Conservation (phyloP, 1,284 basidiomycete genomes). For the Tetrapyrgos nigripes region DNA sequence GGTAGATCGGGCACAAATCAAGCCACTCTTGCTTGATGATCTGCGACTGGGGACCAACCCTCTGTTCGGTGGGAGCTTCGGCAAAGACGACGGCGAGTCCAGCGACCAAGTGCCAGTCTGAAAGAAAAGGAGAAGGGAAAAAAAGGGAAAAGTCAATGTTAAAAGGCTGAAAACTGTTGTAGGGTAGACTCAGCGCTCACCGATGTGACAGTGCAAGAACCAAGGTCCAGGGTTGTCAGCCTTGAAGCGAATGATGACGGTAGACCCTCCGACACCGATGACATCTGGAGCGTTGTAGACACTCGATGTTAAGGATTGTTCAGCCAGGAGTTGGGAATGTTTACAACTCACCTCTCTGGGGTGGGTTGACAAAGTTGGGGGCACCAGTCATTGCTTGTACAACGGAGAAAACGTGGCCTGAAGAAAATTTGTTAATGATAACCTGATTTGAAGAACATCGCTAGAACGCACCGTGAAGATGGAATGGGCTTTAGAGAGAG, state of each 20-base stretch:
- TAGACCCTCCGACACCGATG: constrained; percentile 11
- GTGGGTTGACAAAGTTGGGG: constrained; percentile 22
- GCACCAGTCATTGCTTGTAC: constrained; percentile 17
- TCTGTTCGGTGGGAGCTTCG: constrained; percentile 29
- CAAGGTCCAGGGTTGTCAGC: constrained; percentile 26
- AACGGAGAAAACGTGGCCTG: constrained; percentile 22
- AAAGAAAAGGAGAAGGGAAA: no score
- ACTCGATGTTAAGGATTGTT: neutral
- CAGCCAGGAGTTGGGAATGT: constrained; percentile 12
- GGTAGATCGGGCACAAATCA: constrained; percentile 17
- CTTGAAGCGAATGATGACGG: constrained; percentile 22
- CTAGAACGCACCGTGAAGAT: constrained; percentile 23
- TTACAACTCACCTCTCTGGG: constrained; percentile 16
- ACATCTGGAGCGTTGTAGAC: constrained; percentile 13
- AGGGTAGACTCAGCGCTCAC: neutral
- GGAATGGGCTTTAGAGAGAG: constrained; percentile 20
- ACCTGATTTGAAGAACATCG: no score
- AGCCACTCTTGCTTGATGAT: constrained; percentile 15
- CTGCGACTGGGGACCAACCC: constrained; percentile 10
- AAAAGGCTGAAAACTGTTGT: neutral
- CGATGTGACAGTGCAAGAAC: constrained; percentile 21
- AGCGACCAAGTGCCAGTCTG: constrained; percentile 24
- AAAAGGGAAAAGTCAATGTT: neutral
- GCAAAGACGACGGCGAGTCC: constrained; percentile 47
- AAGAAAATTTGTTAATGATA: no score